Percentiles rank a stretch among this genome's conserved stretches.
Conservation (phyloP, 1,284 basidiomycete species). For the Exsudoporus floridanus region DNA sequence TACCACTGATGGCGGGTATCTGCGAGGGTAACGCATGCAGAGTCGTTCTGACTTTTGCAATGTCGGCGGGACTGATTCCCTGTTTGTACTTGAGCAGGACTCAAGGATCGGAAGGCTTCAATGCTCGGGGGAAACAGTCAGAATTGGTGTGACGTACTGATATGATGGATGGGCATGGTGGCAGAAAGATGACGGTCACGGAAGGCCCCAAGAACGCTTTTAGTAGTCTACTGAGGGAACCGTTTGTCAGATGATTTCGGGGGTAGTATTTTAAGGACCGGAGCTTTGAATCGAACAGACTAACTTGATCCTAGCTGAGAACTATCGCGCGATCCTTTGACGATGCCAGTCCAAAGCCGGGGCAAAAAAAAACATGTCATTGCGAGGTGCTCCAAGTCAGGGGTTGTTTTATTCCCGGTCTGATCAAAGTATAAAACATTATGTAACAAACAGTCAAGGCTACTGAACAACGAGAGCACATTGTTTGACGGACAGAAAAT, state of each 20-base stretch:
- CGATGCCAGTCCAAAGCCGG: not conserved
- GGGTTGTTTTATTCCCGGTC: not conserved
- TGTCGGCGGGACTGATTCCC: conserved; percentile 9
- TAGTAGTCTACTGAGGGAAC: too few species aligned
- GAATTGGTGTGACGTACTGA: conserved; percentile 16
- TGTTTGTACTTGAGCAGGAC: conserved; percentile 27
- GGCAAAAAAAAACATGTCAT: too few species aligned
- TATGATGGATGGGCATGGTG: conserved; percentile 28
- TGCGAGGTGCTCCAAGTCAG: not conserved
- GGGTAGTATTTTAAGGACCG: not conserved
- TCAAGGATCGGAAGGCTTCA: not conserved
- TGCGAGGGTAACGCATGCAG: conserved; percentile 9
- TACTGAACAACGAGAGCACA: conserved; percentile 12
- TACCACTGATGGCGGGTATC: conserved; percentile 18
- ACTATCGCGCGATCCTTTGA: not conserved
- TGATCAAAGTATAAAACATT: conserved; percentile 2
- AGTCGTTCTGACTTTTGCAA: conserved; percentile 3
- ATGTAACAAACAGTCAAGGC: too few species aligned
- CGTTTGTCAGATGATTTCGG: not conserved
- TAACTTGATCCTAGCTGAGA: too few species aligned
- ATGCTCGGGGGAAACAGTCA: not conserved
- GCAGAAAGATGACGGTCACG: not conserved
- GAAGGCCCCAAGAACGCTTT: not conserved
- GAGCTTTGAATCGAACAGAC: not conserved
- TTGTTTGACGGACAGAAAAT: conserved; percentile 1